Percentiles rank a stretch among this genome's conserved stretches.
Evolutionary conservation across 2,329 filamentous ascomycete species (phyloP).

Genomic region (Cladophialophora yegresii): DNA sequence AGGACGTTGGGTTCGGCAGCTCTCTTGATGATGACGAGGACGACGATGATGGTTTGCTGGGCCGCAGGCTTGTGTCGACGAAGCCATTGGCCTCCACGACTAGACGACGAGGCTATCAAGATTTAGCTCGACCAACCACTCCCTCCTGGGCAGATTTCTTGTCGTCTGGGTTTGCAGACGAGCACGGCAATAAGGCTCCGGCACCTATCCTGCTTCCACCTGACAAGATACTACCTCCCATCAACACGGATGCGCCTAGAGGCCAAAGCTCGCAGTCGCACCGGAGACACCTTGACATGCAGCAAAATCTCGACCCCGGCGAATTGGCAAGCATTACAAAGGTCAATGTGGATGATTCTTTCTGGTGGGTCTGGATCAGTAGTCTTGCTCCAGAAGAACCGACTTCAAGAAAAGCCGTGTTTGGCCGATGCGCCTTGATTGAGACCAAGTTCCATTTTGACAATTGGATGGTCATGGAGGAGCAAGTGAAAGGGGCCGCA

Average conservation of each 20-base stretch:
- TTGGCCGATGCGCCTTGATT: slow-evolving; percentile 87
- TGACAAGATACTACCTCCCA: slow-evolving; percentile 85
- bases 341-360: slow-evolving; percentile 87
- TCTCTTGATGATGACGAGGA: slow-evolving; percentile 70
- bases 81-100: slow-evolving; percentile 19
- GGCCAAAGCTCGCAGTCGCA: slow-evolving; percentile 88
- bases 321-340: slow-evolving; percentile 89
- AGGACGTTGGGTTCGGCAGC: slow-evolving; percentile 87
- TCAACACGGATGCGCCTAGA: slow-evolving; percentile 66
- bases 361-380: slow-evolving; percentile 99
- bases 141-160: slow-evolving; percentile 98
- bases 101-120: slow-evolving; percentile 44
- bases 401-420: slow-evolving; percentile 79
- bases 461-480: slow-evolving; percentile 92
- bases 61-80: slow-evolving; percentile 36
- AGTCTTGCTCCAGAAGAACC: slow-evolving; percentile 92
- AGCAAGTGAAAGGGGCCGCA: slow-evolving; percentile 91
- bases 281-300: slow-evolving; percentile 67
- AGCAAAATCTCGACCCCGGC: slow-evolving; percentile 78
- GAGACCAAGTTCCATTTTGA: slow-evolving; percentile 81
- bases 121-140: slow-evolving; percentile 80
- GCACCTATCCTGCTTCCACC: slow-evolving; percentile 79
- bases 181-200: slow-evolving; percentile 63
- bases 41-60: slow-evolving; percentile 58
- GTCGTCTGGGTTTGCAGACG: slow-evolving; percentile 85